Conservation (phyloP, 2,329 filamentous ascomycete species). For the Podosphaera aphanis region DNA sequence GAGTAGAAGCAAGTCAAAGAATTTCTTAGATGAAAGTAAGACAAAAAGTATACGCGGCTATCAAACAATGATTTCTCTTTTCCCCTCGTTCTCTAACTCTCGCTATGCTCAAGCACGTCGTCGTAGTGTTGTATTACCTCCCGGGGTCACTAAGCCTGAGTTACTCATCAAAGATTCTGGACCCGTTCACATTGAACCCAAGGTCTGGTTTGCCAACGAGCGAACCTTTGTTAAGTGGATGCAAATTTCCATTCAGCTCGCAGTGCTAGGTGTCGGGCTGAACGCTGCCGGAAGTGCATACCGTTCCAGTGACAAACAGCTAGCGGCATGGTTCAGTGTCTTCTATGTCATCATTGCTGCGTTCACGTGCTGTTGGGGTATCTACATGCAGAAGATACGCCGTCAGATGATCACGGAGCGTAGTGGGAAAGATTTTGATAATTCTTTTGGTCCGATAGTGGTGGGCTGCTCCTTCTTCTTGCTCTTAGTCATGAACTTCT, state of each 20-base stretch:
- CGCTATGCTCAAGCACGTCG: slow-evolving; percentile 43
- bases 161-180: slow-evolving; percentile 89
- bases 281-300: slow-evolving; percentile 49
- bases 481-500: slow-evolving; percentile 69
- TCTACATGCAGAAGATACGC: slow-evolving; percentile 54
- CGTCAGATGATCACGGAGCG: slow-evolving; percentile 59
- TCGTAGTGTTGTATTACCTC: slow-evolving; percentile 38
- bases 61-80: slow-evolving; percentile 42
- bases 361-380: slow-evolving; percentile 75
- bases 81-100: slow-evolving; percentile 63
- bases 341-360: slow-evolving; percentile 62
- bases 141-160: slow-evolving; percentile 66
- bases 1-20: slow-evolving; percentile 4
- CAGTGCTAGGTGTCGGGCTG: slow-evolving; percentile 57
- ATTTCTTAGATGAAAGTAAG: slow-evolving; percentile 15
- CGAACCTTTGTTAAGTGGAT: slow-evolving; percentile 98
- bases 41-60: slow-evolving; percentile 20
- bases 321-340: slow-evolving; percentile 59
- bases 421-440: slow-evolving; percentile 85
- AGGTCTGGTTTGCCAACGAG: slow-evolving; percentile 97
- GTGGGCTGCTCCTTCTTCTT: slow-evolving; percentile 58
- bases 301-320: slow-evolving; percentile 25
- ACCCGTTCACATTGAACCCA: slow-evolving; percentile 78
- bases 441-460: slow-evolving; percentile 59
- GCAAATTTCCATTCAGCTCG: slow-evolving; percentile 74